Base-by-base conservation (phyloP, 257 asterid genomes). In the Penstemon davidsonii region DNA sequence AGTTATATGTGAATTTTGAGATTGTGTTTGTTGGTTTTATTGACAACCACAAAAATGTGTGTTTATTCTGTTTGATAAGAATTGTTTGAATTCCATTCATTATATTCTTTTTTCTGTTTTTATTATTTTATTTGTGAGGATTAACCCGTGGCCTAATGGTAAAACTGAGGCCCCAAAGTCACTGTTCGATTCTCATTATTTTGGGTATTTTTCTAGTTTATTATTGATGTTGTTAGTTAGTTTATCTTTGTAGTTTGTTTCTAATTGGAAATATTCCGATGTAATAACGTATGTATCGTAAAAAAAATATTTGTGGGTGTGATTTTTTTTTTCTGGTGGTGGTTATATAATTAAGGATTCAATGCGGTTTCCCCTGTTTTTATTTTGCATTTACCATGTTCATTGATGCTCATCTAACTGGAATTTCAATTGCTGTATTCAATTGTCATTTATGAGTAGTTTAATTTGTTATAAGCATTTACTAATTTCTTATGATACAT, bases 341-440 rank as follows among this genome's bases (percentile, higher is more conserved):
- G 7, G 12, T 42, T 11, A 7, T 39, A 42, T n/a, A 43, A 61
- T 39, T 3, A 55, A 33, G n/a, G 39, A 38, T 4, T 62, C 5
- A 13, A 55, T 53, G 52, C 41, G 47, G 8, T 62, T 8, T 43
- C 12, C 33, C 9, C 51, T 15, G 46, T 50, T 56, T 25, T 41
- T 39, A 15, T 8, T 25, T n/a, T 42, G 37, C 50, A 33, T 60
- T 60, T 53, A 36, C 59, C 58, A 42, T 55, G 58, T 62, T 62
- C n/a, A 10, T 44, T 36, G 36, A 62, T 49, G 62, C 47, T 40
- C 47, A 67, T 52, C 55, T 40, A 75, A 64, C 42, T 25, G 59
- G 12, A 62, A n/a, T 67, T 64, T 25, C 51, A 78, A 70, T 74
- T 67, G 55, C 60, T 53, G 45, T 39, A 25, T 79, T 54, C 53